Conservation (phyloP, 2,329 filamentous ascomycete species). For the Bipolaris sorokiniana region DNA sequence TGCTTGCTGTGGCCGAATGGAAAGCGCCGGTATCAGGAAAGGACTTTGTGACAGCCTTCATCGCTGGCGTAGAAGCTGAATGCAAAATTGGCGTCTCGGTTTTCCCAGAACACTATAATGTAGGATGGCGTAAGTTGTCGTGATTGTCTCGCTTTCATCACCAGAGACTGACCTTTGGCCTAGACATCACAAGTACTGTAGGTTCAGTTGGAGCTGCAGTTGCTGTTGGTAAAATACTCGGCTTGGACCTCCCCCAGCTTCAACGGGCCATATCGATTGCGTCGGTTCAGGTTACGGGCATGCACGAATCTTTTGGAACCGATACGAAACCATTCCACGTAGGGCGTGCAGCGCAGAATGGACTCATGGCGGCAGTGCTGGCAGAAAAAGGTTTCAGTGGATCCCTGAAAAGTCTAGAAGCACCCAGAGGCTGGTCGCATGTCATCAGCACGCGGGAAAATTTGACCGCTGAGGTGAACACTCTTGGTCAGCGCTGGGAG, state of each 20-base stretch:
- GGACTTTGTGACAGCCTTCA: constrained; percentile 59
- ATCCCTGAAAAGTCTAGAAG: constrained; percentile 57
- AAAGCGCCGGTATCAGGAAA: constrained; percentile 50
- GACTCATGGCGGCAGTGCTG: constrained; percentile 56
- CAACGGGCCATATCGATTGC: constrained; percentile 61
- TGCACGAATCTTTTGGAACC: constrained; percentile 62
- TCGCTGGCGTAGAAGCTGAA: constrained; percentile 60
- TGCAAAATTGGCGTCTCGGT: constrained; percentile 61
- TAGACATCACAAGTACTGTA: constrained; percentile 58
- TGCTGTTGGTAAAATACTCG: constrained; percentile 57
- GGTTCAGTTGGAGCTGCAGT: constrained; percentile 62
- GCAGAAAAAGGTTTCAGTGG: constrained; percentile 59
- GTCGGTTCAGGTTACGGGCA: constrained; percentile 60
- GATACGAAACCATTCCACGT: constrained; percentile 64
- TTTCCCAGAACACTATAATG: constrained; percentile 61
- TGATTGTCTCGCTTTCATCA: too few species aligned
- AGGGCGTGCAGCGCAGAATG: constrained; percentile 60
- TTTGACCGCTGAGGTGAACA: constrained; percentile 49
- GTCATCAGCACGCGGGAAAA: constrained; percentile 56
- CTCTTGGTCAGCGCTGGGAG: constrained; percentile 56
- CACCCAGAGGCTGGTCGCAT: constrained; percentile 61
- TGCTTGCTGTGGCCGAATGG: constrained; percentile 57
- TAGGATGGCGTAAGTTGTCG: constrained; percentile 54
- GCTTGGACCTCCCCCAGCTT: constrained; percentile 49
- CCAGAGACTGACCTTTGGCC: background rate